A percentile compares a stretch with the other conserved stretches of the same genome.
Evolutionary conservation across 805 yeast genomes (phyloP).

Genomic region (Schizosaccharomyces octosporus): DNA sequence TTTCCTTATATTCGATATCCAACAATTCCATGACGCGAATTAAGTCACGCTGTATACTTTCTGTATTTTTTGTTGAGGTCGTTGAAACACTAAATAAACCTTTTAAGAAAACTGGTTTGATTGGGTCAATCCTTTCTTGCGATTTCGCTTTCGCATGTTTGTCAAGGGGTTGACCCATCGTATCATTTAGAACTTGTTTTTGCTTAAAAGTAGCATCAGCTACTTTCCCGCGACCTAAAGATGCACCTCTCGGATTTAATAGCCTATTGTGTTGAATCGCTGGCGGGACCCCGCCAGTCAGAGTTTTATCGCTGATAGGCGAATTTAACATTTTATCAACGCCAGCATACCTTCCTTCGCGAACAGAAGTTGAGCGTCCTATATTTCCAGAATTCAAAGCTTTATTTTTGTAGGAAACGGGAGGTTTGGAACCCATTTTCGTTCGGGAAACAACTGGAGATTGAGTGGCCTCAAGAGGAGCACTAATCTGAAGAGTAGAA

Average conservation of each 20-base stretch:
- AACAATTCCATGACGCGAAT: conserved; percentile 49
- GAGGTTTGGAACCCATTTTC: neutral
- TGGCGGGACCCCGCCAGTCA: neutral
- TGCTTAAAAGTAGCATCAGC: neutral
- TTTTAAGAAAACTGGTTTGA: conserved; percentile 69
- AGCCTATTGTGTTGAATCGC: neutral
- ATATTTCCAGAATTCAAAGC: neutral
- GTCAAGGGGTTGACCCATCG: neutral
- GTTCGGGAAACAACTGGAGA: neutral
- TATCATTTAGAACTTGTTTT: neutral
- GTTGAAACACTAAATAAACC: conserved; percentile 90
- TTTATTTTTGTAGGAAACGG: neutral
- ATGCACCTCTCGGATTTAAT: neutral
- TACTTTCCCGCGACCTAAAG: neutral
- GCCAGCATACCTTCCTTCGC: neutral
- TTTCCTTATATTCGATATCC: conserved; percentile 66
- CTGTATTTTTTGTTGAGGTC: conserved; percentile 76
- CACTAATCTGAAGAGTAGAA: neutral
- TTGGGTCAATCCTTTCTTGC: conserved; percentile 37
- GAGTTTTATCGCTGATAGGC: neutral
- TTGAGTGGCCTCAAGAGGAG: neutral
- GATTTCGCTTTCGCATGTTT: neutral
- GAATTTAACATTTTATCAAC: neutral
- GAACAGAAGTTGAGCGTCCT: neutral
- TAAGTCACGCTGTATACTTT: conserved; percentile 65